Evolutionary conservation across 345 rosid genomes (phyloP).

Genomic region (Adansonia digitata): DNA sequence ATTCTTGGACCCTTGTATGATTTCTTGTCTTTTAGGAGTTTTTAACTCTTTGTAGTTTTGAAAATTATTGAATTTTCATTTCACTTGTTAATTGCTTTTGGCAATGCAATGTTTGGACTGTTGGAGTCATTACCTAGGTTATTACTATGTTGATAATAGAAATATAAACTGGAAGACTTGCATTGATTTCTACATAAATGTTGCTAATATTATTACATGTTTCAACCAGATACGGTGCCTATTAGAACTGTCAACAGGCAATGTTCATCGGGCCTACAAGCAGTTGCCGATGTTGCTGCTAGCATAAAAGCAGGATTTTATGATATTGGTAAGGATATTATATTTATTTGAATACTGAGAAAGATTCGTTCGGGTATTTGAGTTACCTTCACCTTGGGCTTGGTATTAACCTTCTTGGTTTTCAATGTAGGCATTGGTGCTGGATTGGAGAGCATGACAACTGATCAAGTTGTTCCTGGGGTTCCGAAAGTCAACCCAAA

Average conservation of each 20-base stretch:
- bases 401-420: slow-evolving; percentile 14
- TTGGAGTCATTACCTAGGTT: not conserved
- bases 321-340: slow-evolving; percentile 52
- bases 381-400: not conserved
- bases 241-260: slow-evolving; percentile 88
- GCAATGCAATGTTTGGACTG: too few relatives aligned
- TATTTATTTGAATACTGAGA: not conserved
- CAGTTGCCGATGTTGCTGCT: slow-evolving; percentile 92
- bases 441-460: slow-evolving; percentile 85
- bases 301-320: slow-evolving; percentile 82
- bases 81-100: not conserved
- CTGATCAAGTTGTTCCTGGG: slow-evolving; percentile 24
- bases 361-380: not conserved
- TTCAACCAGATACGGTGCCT: slow-evolving; percentile 65
- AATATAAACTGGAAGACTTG: not conserved
- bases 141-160: slow-evolving; percentile 3
- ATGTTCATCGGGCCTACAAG: slow-evolving; percentile 92
- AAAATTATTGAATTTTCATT: not conserved
- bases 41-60: not conserved
- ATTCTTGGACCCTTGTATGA: not conserved
- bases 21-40: not conserved
- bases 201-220: not conserved
- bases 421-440: slow-evolving; percentile 70
- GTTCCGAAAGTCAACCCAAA: slow-evolving; percentile 49
- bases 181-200: not conserved